These are phyloP conservation scores for Globisporangium iwayamae DNA, from an alignment of 352 stramenopile species.

Conservation along the genomic window DNA sequence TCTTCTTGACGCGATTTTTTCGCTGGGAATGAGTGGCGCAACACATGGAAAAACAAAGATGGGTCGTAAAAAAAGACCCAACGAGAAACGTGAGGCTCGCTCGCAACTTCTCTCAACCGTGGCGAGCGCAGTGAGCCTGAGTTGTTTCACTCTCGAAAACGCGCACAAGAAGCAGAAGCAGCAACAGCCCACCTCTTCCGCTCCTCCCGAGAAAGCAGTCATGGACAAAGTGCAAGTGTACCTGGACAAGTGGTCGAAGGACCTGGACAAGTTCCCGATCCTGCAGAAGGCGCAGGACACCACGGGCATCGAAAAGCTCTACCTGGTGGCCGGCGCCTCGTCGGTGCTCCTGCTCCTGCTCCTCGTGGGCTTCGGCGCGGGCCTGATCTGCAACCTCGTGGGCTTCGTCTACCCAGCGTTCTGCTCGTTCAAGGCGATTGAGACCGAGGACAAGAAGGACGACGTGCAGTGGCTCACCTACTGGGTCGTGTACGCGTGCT, in stretches of 20 bases:
- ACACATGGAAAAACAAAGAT: conserved; percentile 9
- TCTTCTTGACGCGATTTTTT: background rate
- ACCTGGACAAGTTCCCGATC: conserved; percentile 79
- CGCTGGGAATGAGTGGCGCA: conserved; percentile 13
- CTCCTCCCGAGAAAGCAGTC: conserved; percentile 4
- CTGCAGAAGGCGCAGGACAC: conserved; percentile 76
- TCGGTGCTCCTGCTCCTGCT: conserved; percentile 73
- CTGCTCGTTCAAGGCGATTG: conserved; percentile 85
- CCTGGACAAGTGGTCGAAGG: conserved; percentile 84
- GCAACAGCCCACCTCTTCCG: background rate
- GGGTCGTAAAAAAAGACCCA: conserved; percentile 1
- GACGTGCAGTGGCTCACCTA: conserved; percentile 95
- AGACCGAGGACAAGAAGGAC: conserved; percentile 71
- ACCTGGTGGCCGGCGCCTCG: conserved; percentile 65
- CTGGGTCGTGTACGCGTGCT: conserved; percentile 97
- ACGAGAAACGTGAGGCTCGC: conserved; percentile 11
- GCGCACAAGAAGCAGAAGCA: conserved; percentile 6
- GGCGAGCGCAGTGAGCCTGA: conserved; percentile 4
- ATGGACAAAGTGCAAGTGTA: conserved; percentile 85
- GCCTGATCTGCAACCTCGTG: conserved; percentile 82
- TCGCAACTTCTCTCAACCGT: conserved; percentile 14
- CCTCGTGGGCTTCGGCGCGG: conserved; percentile 81
- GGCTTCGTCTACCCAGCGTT: conserved; percentile 83
- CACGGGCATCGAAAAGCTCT: conserved; percentile 87
- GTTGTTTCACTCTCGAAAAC: conserved; percentile 18